Conservation (phyloP, 2,329 filamentous ascomycete species). For the Colletotrichum orchidophilum region DNA sequence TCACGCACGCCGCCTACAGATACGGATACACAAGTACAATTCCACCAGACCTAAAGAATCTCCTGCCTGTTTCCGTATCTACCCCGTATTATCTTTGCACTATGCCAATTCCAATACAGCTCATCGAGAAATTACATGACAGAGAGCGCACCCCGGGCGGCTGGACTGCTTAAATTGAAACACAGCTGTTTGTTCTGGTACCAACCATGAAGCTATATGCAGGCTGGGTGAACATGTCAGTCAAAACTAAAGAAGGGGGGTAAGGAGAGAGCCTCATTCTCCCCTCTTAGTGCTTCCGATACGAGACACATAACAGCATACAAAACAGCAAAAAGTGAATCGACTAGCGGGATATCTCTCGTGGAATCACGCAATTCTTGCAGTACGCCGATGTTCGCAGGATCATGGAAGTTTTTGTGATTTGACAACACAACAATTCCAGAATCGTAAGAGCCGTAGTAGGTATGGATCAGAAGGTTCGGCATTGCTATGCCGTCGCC, state of each 20-base stretch:
- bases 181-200: background rate
- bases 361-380: background rate
- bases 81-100: background rate
- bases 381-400: background rate
- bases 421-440: background rate
- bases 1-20: background rate
- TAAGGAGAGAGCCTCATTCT: background rate
- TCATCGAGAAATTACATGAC: too few species aligned
- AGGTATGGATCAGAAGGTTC: constrained; percentile 10
- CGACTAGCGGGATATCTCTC: background rate
- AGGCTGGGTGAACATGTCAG: background rate
- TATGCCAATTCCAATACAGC: background rate
- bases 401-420: background rate
- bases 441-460: background rate
- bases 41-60: background rate
- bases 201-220: background rate
- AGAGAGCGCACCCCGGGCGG: background rate
- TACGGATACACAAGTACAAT: background rate
- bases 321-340: background rate
- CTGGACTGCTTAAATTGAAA: background rate
- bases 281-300: background rate
- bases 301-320: background rate
- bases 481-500: background rate
- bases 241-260: background rate
- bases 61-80: background rate